phyloP scores from a whole-genome alignment of 2,329 filamentous ascomycete species.

The Thyridium curvatum region DNA sequence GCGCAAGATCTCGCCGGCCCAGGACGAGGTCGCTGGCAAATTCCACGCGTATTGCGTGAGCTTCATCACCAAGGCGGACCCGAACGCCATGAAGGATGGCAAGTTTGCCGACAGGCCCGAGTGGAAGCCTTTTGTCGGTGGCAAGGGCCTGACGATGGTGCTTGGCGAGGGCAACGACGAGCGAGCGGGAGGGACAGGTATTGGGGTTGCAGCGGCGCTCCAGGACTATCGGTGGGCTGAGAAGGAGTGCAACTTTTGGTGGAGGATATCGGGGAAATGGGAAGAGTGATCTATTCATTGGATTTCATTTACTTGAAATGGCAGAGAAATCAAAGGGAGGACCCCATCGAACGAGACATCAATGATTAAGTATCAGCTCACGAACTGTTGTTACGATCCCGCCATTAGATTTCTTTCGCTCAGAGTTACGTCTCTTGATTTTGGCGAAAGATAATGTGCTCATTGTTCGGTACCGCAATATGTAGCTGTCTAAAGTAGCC shows the following conservation, averaged over 20 bases:
- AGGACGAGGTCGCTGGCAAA: constrained; percentile 12
- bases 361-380: too few species aligned
- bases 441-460: too few species aligned
- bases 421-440: too few species aligned
- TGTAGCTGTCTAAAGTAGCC: too few species aligned
- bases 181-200: constrained; percentile 30
- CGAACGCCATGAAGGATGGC: constrained; percentile 39
- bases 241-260: constrained; percentile 41
- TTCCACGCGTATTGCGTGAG: constrained; percentile 68
- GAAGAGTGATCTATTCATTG: too few species aligned
- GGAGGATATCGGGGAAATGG: constrained; percentile 20
- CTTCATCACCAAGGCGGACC: constrained; percentile 61
- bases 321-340: too few species aligned
- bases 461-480: too few species aligned
- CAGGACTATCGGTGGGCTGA: constrained; percentile 31
- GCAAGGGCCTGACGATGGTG: constrained; percentile 29
- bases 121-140: constrained; percentile 16
- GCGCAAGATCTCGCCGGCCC: constrained; percentile 22
- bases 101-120: constrained; percentile 12
- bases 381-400: too few species aligned
- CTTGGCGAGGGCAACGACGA: constrained; percentile 43
- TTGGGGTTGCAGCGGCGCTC: constrained; percentile 30
- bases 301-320: too few species aligned
- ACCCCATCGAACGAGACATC: too few species aligned
- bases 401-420: too few species aligned